Conservation (phyloP, 805 yeast genomes). For the Yamadazyma paraphyllophila region DNA sequence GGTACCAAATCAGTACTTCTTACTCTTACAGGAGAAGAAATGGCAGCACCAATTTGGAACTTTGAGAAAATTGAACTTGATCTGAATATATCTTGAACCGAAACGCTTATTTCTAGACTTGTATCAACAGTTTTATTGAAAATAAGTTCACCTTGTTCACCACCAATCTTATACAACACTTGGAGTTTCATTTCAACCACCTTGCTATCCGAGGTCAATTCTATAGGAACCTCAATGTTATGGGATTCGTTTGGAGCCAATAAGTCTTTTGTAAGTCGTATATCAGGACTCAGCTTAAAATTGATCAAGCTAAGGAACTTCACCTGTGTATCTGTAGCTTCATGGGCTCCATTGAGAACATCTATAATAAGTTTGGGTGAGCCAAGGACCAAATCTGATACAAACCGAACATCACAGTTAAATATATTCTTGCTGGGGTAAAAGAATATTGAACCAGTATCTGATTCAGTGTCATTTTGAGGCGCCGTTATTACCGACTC, state of each 20-base stretch:
- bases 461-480: background rate
- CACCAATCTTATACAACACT: slow-evolving; percentile 21
- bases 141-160: slow-evolving; percentile 12
- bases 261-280: background rate
- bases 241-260: slow-evolving; percentile 12
- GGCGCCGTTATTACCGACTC: slow-evolving; percentile 6
- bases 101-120: slow-evolving; percentile 61
- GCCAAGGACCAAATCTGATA: slow-evolving; percentile 6
- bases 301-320: background rate
- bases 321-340: background rate
- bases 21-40: slow-evolving; percentile 53
- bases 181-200: slow-evolving; percentile 20
- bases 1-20: slow-evolving; percentile 40
- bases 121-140: slow-evolving; percentile 41
- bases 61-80: slow-evolving; percentile 56
- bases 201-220: slow-evolving; percentile 26
- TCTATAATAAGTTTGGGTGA: slow-evolving; percentile 7
- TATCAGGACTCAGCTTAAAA: background rate
- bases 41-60: slow-evolving; percentile 62
- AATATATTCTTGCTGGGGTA: slow-evolving; percentile 1
- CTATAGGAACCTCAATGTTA: slow-evolving; percentile 31
- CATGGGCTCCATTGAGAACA: slow-evolving; percentile 2
- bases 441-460: slow-evolving; percentile 2
- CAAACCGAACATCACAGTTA: slow-evolving; percentile 1
- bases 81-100: slow-evolving; percentile 77